These are phyloP conservation scores for Citrullus amarus DNA, from an alignment of 306 rosid genomes.

Conservation along the genomic window DNA sequence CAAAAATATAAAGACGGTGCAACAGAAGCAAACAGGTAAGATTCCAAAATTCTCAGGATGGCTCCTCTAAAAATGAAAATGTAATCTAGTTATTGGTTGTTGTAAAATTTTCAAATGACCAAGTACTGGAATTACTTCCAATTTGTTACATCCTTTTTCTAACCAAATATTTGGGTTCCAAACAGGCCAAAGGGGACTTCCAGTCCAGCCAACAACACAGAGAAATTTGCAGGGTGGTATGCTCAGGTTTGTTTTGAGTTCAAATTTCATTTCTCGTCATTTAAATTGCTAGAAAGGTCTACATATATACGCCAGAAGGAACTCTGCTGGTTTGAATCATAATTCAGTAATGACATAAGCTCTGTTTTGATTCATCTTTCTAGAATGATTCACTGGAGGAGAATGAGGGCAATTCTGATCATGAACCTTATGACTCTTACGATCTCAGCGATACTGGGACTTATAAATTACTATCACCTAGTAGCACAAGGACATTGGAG, in stretches of 20 bases:
- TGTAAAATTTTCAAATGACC: neutral
- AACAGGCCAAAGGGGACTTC: conserved; percentile 35
- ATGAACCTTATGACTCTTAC: conserved; percentile 35
- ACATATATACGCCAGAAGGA: neutral
- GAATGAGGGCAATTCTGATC: conserved; percentile 43
- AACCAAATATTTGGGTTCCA: conserved; percentile 21
- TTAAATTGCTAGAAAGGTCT: neutral
- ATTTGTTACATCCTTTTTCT: neutral
- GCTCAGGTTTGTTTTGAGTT: conserved; percentile 28
- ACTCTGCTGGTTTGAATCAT: neutral
- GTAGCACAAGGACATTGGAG: conserved; percentile 23
- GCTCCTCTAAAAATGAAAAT: too few relatives aligned
- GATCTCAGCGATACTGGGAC: conserved; percentile 23
- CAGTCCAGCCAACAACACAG: conserved; percentile 19
- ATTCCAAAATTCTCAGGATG: neutral
- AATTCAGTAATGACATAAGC: neutral
- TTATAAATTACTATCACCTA: conserved; percentile 17
- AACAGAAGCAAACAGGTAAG: conserved; percentile 49
- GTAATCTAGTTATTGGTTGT: too few relatives aligned
- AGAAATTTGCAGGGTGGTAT: conserved; percentile 38
- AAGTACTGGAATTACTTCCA: neutral
- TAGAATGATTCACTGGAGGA: conserved; percentile 51
- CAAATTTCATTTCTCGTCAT: neutral
- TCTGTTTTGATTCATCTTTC: conserved; percentile 16
- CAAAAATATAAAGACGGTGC: conserved; percentile 31